Conservation (phyloP, 2,329 filamentous ascomycete genomes). For the Diaporthe australafricana region DNA sequence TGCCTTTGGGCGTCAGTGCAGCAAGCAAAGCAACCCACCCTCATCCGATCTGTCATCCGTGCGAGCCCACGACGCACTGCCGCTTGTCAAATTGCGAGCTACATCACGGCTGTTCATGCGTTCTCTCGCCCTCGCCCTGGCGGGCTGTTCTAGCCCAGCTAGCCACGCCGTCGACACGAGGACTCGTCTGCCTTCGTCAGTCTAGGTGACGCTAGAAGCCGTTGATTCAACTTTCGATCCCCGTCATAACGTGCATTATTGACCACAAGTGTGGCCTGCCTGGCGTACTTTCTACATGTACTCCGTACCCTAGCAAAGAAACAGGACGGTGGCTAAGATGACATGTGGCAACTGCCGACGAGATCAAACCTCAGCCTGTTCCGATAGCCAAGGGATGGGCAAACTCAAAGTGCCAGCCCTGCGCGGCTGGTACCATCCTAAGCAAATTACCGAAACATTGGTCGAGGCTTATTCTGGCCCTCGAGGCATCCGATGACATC, state of each 20-base stretch:
- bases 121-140: not conserved
- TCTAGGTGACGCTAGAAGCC: not conserved
- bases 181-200: conserved; percentile 2
- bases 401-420: conserved; percentile 21
- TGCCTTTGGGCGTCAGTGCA: conserved; percentile 11
- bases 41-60: conserved; percentile 15
- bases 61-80: conserved; percentile 6
- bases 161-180: not conserved
- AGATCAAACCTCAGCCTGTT: conserved; percentile 2
- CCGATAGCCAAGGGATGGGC: not conserved
- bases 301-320: no score
- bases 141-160: conserved; percentile 13
- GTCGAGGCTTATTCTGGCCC: conserved; percentile 24
- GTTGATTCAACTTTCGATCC: not conserved
- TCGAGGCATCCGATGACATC: conserved; percentile 11
- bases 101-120: not conserved
- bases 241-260: not conserved
- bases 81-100: conserved; percentile 21
- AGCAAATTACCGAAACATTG: conserved; percentile 21
- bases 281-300: not conserved
- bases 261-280: not conserved
- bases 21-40: not conserved
- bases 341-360: conserved; percentile 12
- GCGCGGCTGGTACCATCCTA: conserved; percentile 14
- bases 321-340: not conserved